Base-by-base conservation (phyloP, 768 basidiomycete species). In the Xerocomellus chrysenteron region DNA sequence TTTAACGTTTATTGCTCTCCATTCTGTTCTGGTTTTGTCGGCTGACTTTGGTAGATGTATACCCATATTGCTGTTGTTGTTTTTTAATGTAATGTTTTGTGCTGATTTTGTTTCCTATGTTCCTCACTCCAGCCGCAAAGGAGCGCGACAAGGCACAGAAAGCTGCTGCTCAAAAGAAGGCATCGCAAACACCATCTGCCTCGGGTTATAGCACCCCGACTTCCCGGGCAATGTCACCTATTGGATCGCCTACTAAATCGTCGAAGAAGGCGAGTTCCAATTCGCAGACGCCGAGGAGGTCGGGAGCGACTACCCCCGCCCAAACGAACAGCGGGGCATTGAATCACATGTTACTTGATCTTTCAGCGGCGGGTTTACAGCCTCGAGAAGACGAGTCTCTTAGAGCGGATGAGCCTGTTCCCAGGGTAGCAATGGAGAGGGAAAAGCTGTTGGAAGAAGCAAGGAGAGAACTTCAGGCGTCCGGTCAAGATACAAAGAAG, bases 361-460 rank as follows among this genome's bases (percentile, higher is more conserved):
- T 95, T 42, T 80, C 84, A 47, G 90, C 81, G 5, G 72, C 94
- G 60, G 90, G 91, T 70, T 75, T 95, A 33, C 74, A 75, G 21
- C 62, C 75, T 40, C 76, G 77, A 40, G 80, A 82, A 36, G 76
- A 77, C 8, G 74, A 73, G 33, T 63, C 63, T 47, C 59, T 58
- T 3, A 55, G 58, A 32, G 68, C 66, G 17, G 78, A 79, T 37
- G 79, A 82, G 60, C 81, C 82, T 45, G 71, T 78, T 10, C 90
- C 89, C 14, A 87, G 82, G 64, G 74, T 90, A 55, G 81, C 76
- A 21, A 77, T 91, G 61, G 86, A 90, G 14, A 79, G 82, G 56
- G 94, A 91, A 69, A 95, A 90, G 68, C 71, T 98, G 43, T 66
- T 98, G 5, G 88, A 91, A 62, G 91, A 96, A 72, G 93, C 87